Evolutionary conservation across 345 rosid species (phyloP), one percentile per base, ranked within the genome.

Genomic region (Syzygium jambos): DNA sequence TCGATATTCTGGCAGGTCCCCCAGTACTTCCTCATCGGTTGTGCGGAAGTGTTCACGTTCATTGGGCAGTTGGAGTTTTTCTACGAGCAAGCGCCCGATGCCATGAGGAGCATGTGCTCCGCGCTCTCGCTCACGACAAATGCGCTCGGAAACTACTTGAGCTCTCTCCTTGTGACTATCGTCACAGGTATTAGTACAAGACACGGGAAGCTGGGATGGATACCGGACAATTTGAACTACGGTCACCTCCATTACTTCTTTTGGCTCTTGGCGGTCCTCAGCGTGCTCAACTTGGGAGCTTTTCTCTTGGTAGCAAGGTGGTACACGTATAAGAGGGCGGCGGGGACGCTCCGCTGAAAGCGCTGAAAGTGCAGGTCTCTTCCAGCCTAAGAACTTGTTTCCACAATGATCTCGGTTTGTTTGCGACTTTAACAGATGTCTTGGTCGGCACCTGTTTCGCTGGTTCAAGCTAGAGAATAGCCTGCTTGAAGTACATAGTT

Each of bases 31-130:
- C 88, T 93, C 25, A 86, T 92, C 2, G 94, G 95, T 21, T 91
- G 92, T 59, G 92, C 94, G 25, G 94, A 92, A 83, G 93, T 92
- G 7, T 92, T 93, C 80, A 92, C 92, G 1, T 87, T 90, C 88
- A 92, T 93, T 19, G 93, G 94, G 23, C 92, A 91, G 63, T 56
- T 93, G 59, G 93, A 92, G 87, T 93, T 92, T 86, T 92, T 92
- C 89, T 92, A 92, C 85, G 91, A 92, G 68, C 93, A 93, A 84
- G 93, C 95, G 7, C 93, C 93, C 12, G 93, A 93, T 90, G 93
- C 93, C 2, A 92, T 91, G 92, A 89, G 94, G 85, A 94, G 95
- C 86, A 59, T 89, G 87, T 92, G 94, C 85, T 86, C 94, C 15
- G 94, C 95, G 21, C 85, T 92, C 52, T 53, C 86, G 29, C 93